Evolutionary conservation across 2,329 filamentous ascomycete species (phyloP).

Genomic region (Scedosporium dehoogii): DNA sequence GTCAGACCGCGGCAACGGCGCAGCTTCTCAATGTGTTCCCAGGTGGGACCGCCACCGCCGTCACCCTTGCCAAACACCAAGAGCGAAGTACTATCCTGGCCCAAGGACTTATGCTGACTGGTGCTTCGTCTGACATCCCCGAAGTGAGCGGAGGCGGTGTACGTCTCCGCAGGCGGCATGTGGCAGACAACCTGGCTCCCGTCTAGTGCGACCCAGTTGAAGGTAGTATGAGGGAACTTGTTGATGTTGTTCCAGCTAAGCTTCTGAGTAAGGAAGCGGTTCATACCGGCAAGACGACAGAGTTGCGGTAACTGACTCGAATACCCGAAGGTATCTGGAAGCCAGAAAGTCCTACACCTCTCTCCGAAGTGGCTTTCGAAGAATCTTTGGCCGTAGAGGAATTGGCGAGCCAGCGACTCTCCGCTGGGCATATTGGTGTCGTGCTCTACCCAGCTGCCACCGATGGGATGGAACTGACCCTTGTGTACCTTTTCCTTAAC

Average conservation of each 20-base stretch:
- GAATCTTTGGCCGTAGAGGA: constrained; percentile 89
- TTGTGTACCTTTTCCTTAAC: constrained; percentile 87
- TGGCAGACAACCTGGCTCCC: constrained; percentile 96
- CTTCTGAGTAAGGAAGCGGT: constrained; percentile 94
- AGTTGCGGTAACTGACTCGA: constrained; percentile 90
- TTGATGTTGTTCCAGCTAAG: constrained; percentile 99
- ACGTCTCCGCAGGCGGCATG: constrained; percentile 93
- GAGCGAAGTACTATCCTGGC: constrained; percentile 81
- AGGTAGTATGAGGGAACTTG: constrained; percentile 95
- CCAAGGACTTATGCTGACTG: constrained; percentile 88
- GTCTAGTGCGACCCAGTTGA: constrained; percentile 95
- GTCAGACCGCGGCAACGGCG: constrained; percentile 84
- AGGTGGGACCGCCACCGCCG: constrained; percentile 89
- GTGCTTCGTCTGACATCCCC: constrained; percentile 87
- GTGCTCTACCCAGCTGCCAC: constrained; percentile 97
- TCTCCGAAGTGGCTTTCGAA: constrained; percentile 89
- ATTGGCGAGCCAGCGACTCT: constrained; percentile 88
- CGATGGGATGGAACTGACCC: constrained; percentile 87
- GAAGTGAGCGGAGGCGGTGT: constrained; percentile 90
- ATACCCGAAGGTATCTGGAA: constrained; percentile 97
- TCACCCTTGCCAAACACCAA: constrained; percentile 96
- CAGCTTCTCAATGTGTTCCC: constrained; percentile 89
- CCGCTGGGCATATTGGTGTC: constrained; percentile 96
- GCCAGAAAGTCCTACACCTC: constrained; percentile 87
- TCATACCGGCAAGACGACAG: constrained; percentile 91